Evolutionary conservation across 257 asterid species (phyloP).

Genomic region (Solanum gracilifrons): DNA sequence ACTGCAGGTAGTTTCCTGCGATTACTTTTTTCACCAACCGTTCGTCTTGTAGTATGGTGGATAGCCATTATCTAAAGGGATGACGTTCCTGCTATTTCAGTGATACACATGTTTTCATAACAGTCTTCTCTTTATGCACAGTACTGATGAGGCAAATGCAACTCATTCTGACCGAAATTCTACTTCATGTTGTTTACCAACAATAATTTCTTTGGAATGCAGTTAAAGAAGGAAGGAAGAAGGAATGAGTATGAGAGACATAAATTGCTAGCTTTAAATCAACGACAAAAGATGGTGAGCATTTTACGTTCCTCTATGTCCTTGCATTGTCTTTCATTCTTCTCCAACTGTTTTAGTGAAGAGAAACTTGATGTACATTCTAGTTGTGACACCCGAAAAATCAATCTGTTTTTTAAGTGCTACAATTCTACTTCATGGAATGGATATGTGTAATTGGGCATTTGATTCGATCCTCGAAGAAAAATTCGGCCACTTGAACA

Average conservation of each 20-base stretch:
- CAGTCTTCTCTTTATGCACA: neutral
- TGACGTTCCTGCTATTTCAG: neutral
- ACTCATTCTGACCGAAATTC: neutral
- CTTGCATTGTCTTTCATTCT: neutral
- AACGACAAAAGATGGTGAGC: constrained; percentile 91
- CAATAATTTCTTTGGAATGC: constrained; percentile 4
- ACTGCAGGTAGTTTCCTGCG: constrained; percentile 48
- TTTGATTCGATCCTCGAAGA: neutral
- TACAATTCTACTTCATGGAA: neutral
- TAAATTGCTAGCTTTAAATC: constrained; percentile 90
- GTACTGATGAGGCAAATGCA: neutral
- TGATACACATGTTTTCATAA: neutral
- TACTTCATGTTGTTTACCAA: neutral
- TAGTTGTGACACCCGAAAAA: neutral
- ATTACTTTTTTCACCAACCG: neutral
- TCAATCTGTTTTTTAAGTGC: neutral
- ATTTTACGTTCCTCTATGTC: neutral
- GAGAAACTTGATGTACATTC: neutral
- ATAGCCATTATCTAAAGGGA: neutral
- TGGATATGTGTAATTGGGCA: neutral
- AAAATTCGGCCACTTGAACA: neutral
- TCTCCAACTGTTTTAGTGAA: neutral
- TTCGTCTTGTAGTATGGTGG: neutral
- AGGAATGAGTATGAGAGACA: constrained; percentile 95
- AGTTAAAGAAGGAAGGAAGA: constrained; percentile 98